phyloP scores from a whole-genome alignment of 352 stramenopile genomes.

The Globisporangium abappressorium region DNA sequence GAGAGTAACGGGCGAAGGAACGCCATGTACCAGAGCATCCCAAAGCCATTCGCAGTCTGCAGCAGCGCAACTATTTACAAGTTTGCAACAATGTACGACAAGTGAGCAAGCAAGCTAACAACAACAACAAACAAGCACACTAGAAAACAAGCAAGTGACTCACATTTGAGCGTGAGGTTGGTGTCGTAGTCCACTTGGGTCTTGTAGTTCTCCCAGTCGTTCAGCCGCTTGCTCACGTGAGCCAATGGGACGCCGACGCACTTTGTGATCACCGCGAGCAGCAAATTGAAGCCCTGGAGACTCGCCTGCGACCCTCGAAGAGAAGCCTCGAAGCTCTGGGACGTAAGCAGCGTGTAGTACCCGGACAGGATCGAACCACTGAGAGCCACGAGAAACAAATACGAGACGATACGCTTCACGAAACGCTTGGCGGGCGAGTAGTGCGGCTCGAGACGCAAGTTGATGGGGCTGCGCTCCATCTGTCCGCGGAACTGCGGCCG shows the following conservation, averaged over 20 bases:
- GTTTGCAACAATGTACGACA: not conserved
- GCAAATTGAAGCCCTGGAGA: constrained; percentile 32
- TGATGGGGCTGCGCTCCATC: constrained; percentile 47
- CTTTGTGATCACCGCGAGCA: constrained; percentile 41
- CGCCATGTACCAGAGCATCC: constrained; percentile 47
- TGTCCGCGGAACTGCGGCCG: constrained; percentile 60
- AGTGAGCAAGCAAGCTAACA: not conserved
- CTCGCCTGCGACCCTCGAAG: constrained; percentile 16
- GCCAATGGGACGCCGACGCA: constrained; percentile 27
- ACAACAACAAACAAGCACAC: not conserved
- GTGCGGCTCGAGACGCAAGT: constrained; percentile 50
- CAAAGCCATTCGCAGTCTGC: constrained; percentile 63
- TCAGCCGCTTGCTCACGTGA: constrained; percentile 30
- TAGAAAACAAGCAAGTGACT: not conserved
- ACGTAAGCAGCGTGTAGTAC: constrained; percentile 40
- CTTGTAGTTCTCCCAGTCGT: constrained; percentile 74
- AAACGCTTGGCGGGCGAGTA: constrained; percentile 33
- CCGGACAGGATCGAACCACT: constrained; percentile 22
- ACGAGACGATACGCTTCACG: constrained; percentile 27
- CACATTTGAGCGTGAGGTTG: constrained; percentile 79
- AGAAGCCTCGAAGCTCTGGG: constrained; percentile 25
- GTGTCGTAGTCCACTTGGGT: constrained; percentile 62
- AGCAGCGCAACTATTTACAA: constrained; percentile 41
- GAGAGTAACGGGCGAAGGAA: constrained; percentile 43
- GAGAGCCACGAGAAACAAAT: constrained; percentile 23